Evolutionary conservation across 2,329 filamentous ascomycete genomes (phyloP), one percentile per base, ranked within the genome.

Genomic region (Aureobasidium sp.): DNA sequence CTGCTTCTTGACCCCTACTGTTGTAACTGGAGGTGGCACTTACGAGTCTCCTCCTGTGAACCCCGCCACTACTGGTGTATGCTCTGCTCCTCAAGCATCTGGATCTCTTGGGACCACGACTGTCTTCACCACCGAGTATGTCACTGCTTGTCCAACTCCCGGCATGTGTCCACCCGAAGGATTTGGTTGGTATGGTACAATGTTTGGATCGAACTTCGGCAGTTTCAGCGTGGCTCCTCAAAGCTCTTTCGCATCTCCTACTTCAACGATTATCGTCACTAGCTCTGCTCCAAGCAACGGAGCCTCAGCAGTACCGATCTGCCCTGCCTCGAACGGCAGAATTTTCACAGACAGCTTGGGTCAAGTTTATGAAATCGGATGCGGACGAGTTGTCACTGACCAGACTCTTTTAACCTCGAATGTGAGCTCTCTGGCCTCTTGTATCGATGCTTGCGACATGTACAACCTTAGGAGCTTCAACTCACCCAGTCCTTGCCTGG

Each of bases 371-470:
- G 63, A 63, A 42, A 66, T 72, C 29, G 48, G 63, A 27, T 72
- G 70, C 62, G 63, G 66, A 58, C 64, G 60, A 2, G 52, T 59
- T 37, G 66, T 66, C 58, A 64, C 66, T 2, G 66, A 68, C 49
- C 32, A 30, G 1, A 68, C 64, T 2, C 32, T 72, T 10, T 65
- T 62, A 13, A 66, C 64, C 13, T 66, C 65, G 13, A 67, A 67
- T 7, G 65, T 67, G 27, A 55, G 59, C 49, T 67, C 65, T 10
- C 63, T 72, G 29, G 57, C 62, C 8, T 64, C 62, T 30, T 72
- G 71, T 45, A 70, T 71, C 54, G 62, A 66, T 29, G 64, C 69
- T n/a, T 72, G 71, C 63, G 69, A 71, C 61, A 67, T 67, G 64
- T 71, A 67, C 63, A 72, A 72, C 52, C 50, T 66, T 15, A 52